A percentile compares a stretch with the other conserved stretches of the same genome.
Conservation (phyloP, 1,139 yeast species). For the Diutina scorzettiae region DNA sequence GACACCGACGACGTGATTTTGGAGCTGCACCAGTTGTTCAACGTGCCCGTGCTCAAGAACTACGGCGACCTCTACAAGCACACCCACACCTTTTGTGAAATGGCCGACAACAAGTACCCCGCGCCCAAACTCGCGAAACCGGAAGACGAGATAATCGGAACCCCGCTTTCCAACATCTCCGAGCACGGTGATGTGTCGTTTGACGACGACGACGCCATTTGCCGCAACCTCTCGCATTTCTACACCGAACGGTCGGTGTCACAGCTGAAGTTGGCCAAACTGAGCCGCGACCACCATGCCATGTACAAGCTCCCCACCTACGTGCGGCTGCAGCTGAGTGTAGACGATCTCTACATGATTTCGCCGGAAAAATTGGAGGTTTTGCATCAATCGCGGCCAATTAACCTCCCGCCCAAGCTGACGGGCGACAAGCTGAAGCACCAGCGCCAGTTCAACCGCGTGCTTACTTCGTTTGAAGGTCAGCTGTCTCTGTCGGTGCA, state of each 20-base stretch:
- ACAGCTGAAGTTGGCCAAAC: slow-evolving; percentile 20
- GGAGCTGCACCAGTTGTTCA: slow-evolving; percentile 28
- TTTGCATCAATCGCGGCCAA: slow-evolving; percentile 34
- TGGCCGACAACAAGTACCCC: slow-evolving; percentile 2
- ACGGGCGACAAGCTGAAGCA: slow-evolving; percentile 25
- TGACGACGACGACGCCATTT: slow-evolving; percentile 24
- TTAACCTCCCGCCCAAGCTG: slow-evolving; percentile 33
- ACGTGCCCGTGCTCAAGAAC: slow-evolving; percentile 32
- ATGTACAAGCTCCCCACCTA: slow-evolving; percentile 28
- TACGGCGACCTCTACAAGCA: slow-evolving; percentile 22
- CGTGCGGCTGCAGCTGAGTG: slow-evolving; percentile 29
- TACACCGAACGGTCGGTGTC: slow-evolving; percentile 28
- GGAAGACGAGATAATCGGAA: neutral
- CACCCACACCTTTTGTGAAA: slow-evolving; percentile 4
- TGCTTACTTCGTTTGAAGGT: slow-evolving; percentile 21
- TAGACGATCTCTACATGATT: slow-evolving; percentile 35
- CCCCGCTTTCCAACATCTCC: neutral
- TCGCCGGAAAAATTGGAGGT: slow-evolving; percentile 31
- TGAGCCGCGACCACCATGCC: slow-evolving; percentile 23
- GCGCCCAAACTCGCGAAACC: neutral
- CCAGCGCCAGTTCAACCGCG: slow-evolving; percentile 25
- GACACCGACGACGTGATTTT: slow-evolving; percentile 32
- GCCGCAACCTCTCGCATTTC: slow-evolving; percentile 25
- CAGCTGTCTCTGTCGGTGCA: slow-evolving; percentile 12
- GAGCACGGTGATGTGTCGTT: slow-evolving; percentile 4